Conservation (phyloP, 2,329 filamentous ascomycete species). For the Metarhizium robertsii region DNA sequence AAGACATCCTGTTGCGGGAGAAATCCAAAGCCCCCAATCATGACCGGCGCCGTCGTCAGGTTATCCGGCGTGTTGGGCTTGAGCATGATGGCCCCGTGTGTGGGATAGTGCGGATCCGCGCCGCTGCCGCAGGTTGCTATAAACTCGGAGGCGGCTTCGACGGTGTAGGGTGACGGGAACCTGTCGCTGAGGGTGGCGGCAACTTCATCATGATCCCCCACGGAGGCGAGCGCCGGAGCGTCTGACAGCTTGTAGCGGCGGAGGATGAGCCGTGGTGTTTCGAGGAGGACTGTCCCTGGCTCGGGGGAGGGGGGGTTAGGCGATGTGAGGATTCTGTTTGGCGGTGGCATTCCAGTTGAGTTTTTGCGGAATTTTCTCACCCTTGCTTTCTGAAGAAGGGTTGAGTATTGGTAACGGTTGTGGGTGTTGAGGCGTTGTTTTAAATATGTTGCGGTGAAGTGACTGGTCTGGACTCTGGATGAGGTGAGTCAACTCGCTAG, state of each 20-base stretch:
- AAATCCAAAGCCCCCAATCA: slow-evolving; percentile 33
- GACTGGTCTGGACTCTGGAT: too few species aligned
- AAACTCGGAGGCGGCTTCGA: slow-evolving; percentile 27
- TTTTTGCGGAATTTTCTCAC: neutral
- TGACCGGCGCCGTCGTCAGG: slow-evolving; percentile 13
- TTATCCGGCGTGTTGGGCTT: slow-evolving; percentile 17
- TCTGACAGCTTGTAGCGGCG: slow-evolving; percentile 31
- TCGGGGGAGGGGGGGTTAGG: slow-evolving; percentile 16
- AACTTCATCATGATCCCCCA: slow-evolving; percentile 29
- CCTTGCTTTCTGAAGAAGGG: too few species aligned
- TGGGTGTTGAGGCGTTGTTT: too few species aligned
- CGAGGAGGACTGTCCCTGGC: slow-evolving; percentile 19
- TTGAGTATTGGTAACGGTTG: too few species aligned
- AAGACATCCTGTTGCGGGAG: slow-evolving; percentile 26
- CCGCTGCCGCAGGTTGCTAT: slow-evolving; percentile 16
- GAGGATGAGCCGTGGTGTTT: slow-evolving; percentile 26
- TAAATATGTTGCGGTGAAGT: too few species aligned
- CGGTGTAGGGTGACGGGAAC: slow-evolving; percentile 37
- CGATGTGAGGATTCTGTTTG: slow-evolving; percentile 11
- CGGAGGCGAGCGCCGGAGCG: slow-evolving; percentile 21
- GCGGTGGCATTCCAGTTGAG: neutral
- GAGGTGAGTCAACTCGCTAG: neutral
- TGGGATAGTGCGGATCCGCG: slow-evolving; percentile 16
- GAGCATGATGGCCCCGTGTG: slow-evolving; percentile 25
- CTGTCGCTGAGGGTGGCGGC: slow-evolving; percentile 28